Evolutionary conservation across 345 rosid species (phyloP).

Genomic region (Reutealis trisperma): DNA sequence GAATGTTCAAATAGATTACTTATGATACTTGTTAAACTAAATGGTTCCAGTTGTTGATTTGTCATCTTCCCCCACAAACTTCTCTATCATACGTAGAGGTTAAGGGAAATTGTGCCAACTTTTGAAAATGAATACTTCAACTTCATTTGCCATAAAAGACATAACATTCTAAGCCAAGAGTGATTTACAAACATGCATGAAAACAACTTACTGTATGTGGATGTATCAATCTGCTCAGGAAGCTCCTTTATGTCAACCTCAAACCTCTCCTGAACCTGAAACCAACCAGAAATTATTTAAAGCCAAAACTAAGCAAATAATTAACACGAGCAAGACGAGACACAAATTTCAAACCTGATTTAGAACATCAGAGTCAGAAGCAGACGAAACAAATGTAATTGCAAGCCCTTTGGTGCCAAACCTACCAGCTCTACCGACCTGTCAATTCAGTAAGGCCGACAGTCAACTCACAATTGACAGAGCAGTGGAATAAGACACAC

Average conservation of each 20-base stretch:
- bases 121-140: not conserved
- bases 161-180: not conserved
- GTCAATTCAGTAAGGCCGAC: not conserved
- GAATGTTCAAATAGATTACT: no score
- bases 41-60: not conserved
- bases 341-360: slow-evolving; percentile 64
- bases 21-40: no score
- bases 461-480: not conserved
- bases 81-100: not conserved
- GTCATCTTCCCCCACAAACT: no score
- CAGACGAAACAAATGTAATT: slow-evolving; percentile 90
- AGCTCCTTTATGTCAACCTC: slow-evolving; percentile 97
- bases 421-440: slow-evolving; percentile 99
- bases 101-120: not conserved
- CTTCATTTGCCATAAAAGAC: not conserved
- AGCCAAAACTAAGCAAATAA: not conserved
- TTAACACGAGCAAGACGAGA: not conserved
- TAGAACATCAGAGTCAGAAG: slow-evolving; percentile 85
- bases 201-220: slow-evolving; percentile 72
- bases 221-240: slow-evolving; percentile 94
- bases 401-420: slow-evolving; percentile 99
- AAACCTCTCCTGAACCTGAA: slow-evolving; percentile 90
- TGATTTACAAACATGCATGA: not conserved
- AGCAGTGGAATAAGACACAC: not conserved
- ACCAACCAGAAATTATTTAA: not conserved